A percentile compares a stretch with the other conserved stretches of the same genome.
Evolutionary conservation across 352 stramenopile genomes (phyloP).

Genomic region (Globisporangium irregulare): DNA sequence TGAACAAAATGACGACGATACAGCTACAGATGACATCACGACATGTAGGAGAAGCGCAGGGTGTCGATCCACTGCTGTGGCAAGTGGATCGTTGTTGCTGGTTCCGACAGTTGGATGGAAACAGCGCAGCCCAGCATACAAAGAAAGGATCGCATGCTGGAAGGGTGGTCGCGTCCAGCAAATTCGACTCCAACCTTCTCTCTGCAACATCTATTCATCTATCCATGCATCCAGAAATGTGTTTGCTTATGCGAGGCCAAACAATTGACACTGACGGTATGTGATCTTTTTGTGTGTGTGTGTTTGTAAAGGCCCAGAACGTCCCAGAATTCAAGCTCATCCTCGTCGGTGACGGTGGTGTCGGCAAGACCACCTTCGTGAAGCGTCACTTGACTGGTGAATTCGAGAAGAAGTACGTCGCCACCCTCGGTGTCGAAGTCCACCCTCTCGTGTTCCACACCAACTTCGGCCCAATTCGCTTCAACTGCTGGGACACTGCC

Average conservation of each 20-base stretch:
- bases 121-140: not conserved
- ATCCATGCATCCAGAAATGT: not conserved
- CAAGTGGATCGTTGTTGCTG: not conserved
- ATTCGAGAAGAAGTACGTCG: constrained; percentile 99
- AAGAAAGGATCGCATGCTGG: not conserved
- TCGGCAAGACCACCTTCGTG: constrained; percentile 99
- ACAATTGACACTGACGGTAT: not conserved
- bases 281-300: not conserved
- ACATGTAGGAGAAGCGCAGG: not conserved
- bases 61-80: not conserved
- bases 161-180: not conserved
- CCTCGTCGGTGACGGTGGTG: constrained; percentile 98
- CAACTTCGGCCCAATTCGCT: constrained; percentile 98
- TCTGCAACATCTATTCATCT: not conserved
- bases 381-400: constrained; percentile 99
- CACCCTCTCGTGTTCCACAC: constrained; percentile 99
- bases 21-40: not conserved
- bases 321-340: constrained; percentile 99
- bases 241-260: not conserved
- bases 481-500: constrained; percentile 99
- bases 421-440: constrained; percentile 99
- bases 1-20: not conserved
- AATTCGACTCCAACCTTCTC: not conserved
- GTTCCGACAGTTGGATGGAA: not conserved
- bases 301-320: constrained; percentile 46